Conservation (phyloP, 768 basidiomycete species). For the Suillus subluteus region DNA sequence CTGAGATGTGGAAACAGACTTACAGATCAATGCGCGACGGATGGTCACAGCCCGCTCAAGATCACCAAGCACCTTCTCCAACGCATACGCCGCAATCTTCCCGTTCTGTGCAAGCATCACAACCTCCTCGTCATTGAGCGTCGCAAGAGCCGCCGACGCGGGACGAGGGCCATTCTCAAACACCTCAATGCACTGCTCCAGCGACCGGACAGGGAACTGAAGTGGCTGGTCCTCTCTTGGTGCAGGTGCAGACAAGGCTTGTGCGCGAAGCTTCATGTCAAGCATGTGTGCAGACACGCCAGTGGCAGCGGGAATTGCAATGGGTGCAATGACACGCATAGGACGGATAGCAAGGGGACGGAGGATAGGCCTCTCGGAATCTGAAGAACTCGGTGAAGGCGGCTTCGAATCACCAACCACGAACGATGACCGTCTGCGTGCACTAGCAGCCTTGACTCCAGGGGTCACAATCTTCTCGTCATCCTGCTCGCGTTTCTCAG, state of each 20-base stretch:
- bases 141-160: slow-evolving; percentile 54
- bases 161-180: slow-evolving; percentile 76
- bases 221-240: slow-evolving; percentile 19
- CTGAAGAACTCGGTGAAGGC: slow-evolving; percentile 8
- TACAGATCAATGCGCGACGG: slow-evolving; percentile 88
- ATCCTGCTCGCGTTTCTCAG: slow-evolving; percentile 23
- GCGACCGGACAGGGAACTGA: slow-evolving; percentile 45
- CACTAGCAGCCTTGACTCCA: slow-evolving; percentile 16
- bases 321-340: slow-evolving; percentile 21
- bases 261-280: slow-evolving; percentile 38
- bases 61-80: slow-evolving; percentile 94
- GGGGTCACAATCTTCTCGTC: slow-evolving; percentile 25
- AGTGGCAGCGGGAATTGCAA: slow-evolving; percentile 23
- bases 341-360: slow-evolving; percentile 5
- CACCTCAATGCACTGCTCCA: slow-evolving; percentile 80
- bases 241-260: slow-evolving; percentile 16
- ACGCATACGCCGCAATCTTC: slow-evolving; percentile 92
- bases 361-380: slow-evolving; percentile 25
- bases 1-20: slow-evolving; percentile 38
- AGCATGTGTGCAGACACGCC: slow-evolving; percentile 34
- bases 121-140: slow-evolving; percentile 90
- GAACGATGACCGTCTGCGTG: slow-evolving; percentile 28
- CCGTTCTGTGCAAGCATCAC: slow-evolving; percentile 86
- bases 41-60: slow-evolving; percentile 86
- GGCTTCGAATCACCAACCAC: slow-evolving; percentile 25